Conservation (phyloP, 768 basidiomycete species). For the Mycena haematopus region DNA sequence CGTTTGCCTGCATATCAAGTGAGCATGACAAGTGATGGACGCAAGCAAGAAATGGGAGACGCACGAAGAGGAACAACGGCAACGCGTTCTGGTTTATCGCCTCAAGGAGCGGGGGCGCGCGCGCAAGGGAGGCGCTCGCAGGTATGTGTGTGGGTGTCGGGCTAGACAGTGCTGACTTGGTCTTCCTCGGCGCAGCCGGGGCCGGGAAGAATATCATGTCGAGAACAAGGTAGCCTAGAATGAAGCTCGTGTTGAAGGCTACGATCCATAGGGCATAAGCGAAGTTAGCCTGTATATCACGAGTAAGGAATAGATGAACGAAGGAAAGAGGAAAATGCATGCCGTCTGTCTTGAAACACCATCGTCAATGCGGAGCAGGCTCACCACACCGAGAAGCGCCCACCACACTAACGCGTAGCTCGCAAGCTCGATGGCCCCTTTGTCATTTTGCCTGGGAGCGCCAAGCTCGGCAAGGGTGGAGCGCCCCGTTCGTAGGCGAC, state of each 20-base stretch:
- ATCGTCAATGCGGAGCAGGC: conserved; percentile 48
- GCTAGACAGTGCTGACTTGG: conserved; percentile 16
- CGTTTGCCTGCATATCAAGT: conserved; percentile 69
- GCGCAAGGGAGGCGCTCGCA: conserved; percentile 6
- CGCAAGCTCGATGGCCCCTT: conserved; percentile 77
- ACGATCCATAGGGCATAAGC: conserved; percentile 89
- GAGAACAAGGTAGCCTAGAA: conserved; percentile 80
- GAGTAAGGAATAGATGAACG: neutral
- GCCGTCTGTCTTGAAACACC: conserved; percentile 58
- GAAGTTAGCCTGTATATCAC: conserved; percentile 73
- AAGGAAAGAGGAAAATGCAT: conserved; percentile 21
- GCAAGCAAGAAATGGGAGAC: conserved; percentile 36
- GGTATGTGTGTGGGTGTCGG: conserved; percentile 21
- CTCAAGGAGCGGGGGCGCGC: conserved; percentile 65
- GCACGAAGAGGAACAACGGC: conserved; percentile 78
- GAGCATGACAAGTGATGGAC: neutral
- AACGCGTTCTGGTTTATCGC: conserved; percentile 87
- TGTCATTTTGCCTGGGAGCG: conserved; percentile 65
- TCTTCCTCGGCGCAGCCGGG: conserved; percentile 44
- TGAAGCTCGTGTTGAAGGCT: conserved; percentile 87
- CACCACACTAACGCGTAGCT: conserved; percentile 86
- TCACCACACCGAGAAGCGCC: conserved; percentile 54
- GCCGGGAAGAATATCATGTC: conserved; percentile 74
- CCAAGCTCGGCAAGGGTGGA: conserved; percentile 25
- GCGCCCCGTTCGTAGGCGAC: conserved; percentile 45